Base-by-base conservation (phyloP, 1,284 basidiomycete species). In the Volvariella surrecta region DNA sequence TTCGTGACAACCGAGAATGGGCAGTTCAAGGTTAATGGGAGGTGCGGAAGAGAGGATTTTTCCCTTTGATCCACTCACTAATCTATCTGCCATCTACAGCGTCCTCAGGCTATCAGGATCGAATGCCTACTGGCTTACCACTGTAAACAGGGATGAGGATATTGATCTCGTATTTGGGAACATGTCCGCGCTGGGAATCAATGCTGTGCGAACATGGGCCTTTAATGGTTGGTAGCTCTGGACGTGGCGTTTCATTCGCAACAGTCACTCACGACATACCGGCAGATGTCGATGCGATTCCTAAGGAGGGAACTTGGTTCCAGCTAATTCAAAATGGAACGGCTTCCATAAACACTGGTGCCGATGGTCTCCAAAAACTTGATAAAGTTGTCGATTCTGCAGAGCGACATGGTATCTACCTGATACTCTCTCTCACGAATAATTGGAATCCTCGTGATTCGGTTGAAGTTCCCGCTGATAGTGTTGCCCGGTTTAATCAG, bases 351-450 rank as follows among this genome's bases (percentile, higher is more conserved):
- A 84, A 85, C 50, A 67, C 71, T 32, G 79, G 79, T 2, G 59
- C 79, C 2, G 79, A 81, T 51, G 82, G 82, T 22, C 62, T 86
- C 37, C 74, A 79, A 48, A 77, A 75, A 40, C 62, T 86, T n/a
- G 82, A 86, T 54, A 71, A 72, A 38, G 71, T 85, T 32, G 57
- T 82, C 31, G 58, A 68, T 37, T 64, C 76, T 42, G 82, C 82
- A 1, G 66, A 74, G 48, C 68, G 77, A 46, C 69, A 77, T 35
- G 75, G 70, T 13, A 62, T 86, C 41, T 79, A 76, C 47, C 45
- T 85, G 30, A 63, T 80, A 19, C 53, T 82, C 11, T 73, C 80
- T 16, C 72, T 86, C 48, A 81, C 81, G 16, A 86, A 85, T 53
- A 85, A 86, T 50, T 86, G 82, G 81, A 70, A 70, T 50, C 75